Base-by-base conservation (phyloP, 768 basidiomycete genomes). In the Boletellus sp. region DNA sequence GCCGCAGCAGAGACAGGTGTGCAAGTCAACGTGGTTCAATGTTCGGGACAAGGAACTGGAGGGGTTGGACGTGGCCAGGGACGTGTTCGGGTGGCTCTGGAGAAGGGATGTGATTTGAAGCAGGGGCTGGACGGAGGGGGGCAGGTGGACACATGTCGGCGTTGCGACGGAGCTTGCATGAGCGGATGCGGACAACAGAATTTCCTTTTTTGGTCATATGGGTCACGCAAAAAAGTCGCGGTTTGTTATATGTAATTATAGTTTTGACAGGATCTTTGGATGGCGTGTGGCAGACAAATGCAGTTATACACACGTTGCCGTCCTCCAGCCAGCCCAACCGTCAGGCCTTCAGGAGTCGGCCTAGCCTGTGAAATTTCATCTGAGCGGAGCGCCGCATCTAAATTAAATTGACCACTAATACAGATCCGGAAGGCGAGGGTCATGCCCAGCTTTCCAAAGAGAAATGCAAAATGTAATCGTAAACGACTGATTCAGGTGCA, bases 1-100 rank as follows among this genome's bases (percentile, higher is more conserved):
- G 10, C 74, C 78, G 3, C 76, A 90, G 28, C 79, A 74, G 2
- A 78, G 77, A 10, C 96, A 98, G 66, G 72, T 90, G 15, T 83
- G 76, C 72, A 98, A 98, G 70, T 90, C 93, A 3, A 80, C 83
- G 26, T 92, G 88, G 70, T 99, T 94, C 64, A 82, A 86, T 24
- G 70, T 69, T 38, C 70, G 83, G 13, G 68, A 71, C 24, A 75
- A 71, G 59, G 79, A 81, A 60, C 77, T 79, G 52, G 78, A 79
- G n/a, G 81, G 81, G 4, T 76, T 76, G 68, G 81, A 78, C 46
- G 80, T 75, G 17, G 73, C 89, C 33, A 69, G 74, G 45, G 78
- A 80, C 55, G 77, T 80, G 0, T 42, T 55, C 15, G 70, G 69
- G 38, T 89, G 89, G 90, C 66, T 87, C 16, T 64, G 72, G 13